phyloP scores from a whole-genome alignment of 169 alveolate species.

The Plasmodium reichenowi region DNA sequence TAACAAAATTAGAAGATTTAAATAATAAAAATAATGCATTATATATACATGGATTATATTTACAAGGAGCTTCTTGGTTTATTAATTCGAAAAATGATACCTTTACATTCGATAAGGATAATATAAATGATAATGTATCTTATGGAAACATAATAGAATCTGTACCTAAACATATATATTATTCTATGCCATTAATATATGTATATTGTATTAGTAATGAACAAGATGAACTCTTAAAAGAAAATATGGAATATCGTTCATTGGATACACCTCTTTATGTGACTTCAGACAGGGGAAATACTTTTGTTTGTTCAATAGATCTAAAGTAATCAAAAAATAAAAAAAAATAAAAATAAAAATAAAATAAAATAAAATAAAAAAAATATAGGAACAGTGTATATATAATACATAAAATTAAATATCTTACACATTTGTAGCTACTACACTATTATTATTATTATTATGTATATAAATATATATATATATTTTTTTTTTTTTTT shows the following conservation, averaged over 20 bases:
- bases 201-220: conserved; percentile 61
- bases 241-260: conserved; percentile 17
- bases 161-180: conserved; percentile 48
- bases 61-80: conserved; percentile 74
- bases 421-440: not conserved
- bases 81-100: conserved; percentile 58
- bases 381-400: too few species aligned
- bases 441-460: not conserved
- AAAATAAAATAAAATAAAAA: too few species aligned
- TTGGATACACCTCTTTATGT: conserved; percentile 48
- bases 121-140: conserved; percentile 39
- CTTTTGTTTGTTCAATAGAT: conserved; percentile 66
- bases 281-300: conserved; percentile 63
- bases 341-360: not conserved
- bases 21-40: conserved; percentile 66
- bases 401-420: too few species aligned
- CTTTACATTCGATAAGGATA: conserved; percentile 34
- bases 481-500: not conserved
- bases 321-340: conserved; percentile 23
- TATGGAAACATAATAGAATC: conserved; percentile 67
- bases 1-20: conserved; percentile 63
- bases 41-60: conserved; percentile 60
- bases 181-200: conserved; percentile 62
- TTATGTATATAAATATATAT: not conserved
- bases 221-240: conserved; percentile 33